Conservation (phyloP, 1,284 basidiomycete genomes). For the Microstroma glucosiphilum region DNA sequence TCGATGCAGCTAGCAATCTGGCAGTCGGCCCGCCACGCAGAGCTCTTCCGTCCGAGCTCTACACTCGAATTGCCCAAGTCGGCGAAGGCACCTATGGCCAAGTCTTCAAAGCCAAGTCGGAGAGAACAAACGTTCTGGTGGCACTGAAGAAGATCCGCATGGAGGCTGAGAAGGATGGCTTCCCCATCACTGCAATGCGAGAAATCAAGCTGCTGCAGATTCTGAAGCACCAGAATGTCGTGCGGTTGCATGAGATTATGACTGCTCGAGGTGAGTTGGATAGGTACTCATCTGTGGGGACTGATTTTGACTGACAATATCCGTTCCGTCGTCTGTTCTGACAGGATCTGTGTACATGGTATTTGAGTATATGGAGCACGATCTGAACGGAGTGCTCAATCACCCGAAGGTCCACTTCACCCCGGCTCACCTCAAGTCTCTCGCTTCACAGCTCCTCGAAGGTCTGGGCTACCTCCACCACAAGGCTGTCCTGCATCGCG, state of each 20-base stretch:
- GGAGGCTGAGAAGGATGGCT: conserved; percentile 95
- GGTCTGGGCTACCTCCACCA: conserved; percentile 91
- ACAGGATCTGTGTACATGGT: conserved; percentile 96
- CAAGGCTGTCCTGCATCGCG: conserved; percentile 90
- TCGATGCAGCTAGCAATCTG: not conserved
- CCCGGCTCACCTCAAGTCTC: conserved; percentile 83
- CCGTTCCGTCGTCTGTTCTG: not conserved
- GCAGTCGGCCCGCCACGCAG: not conserved
- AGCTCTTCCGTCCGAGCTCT: conserved; percentile 56
- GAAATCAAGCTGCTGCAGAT: conserved; percentile 97
- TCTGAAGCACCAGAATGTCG: conserved; percentile 79
- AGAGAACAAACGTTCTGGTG: conserved; percentile 67
- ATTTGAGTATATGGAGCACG: conserved; percentile 99
- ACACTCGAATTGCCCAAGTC: conserved; percentile 84
- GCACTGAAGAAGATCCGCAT: conserved; percentile 96
- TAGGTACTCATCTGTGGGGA: not conserved
- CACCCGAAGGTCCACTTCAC: conserved; percentile 78
- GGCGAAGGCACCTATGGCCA: conserved; percentile 99
- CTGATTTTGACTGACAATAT: not conserved
- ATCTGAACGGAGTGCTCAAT: conserved; percentile 87
- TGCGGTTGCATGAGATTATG: conserved; percentile 93
- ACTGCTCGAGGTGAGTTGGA: conserved; percentile 75
- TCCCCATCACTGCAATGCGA: conserved; percentile 96
- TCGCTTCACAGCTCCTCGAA: conserved; percentile 86
- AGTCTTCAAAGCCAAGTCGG: conserved; percentile 92